Base-by-base conservation (phyloP, 306 rosid genomes). In the Pueraria montana region DNA sequence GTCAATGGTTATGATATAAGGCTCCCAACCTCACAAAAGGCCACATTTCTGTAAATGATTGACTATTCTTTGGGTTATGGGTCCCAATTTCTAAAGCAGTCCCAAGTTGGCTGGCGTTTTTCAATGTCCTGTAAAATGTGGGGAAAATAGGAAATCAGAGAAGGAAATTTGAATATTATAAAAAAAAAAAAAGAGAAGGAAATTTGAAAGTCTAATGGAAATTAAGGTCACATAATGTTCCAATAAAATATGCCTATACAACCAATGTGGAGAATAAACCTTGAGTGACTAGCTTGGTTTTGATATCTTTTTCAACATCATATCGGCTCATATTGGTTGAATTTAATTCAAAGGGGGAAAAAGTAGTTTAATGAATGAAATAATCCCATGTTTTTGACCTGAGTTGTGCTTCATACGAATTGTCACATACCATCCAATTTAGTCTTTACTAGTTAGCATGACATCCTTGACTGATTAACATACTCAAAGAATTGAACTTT, bases 291-390 rank as follows among this genome's bases (percentile, higher is more conserved):
- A 23, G 13, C 7, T 40, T 11, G 14, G 13, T 46, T 61, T 61
- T 46, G 73, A 59, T 52, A 18, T 53, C 2, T 21, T n/a, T 68
- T 58, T 62, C 61, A 56, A 32, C 6, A 45, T 5, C 78, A 11
- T 46, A n/a, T 49, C 61, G 79, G 74, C 79, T 77, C 49, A 48
- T 36, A 40, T 11, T 62, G 18, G 56, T 62, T 49, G 75, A 62
- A 21, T 81, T 71, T 59, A 80, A 43, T 24, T 74, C 58, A 27
- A 27, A 27, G 74, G 56, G 1, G 6, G 30, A 45, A 24, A 18
- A 20, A 66, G 4, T 9, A 34, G 13, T 64, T 64, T 8, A 64
- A 8, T 17, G 5, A 63, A 64, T 64, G 46, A 64, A 63, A 30
- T 63, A 36, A 59, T 62, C 40, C 18, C 68, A 62, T 62, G 68